A percentile compares a stretch with the other conserved stretches of the same genome.
These are phyloP conservation scores for Opeltia flavorubescens DNA, from an alignment of 495 filamentous ascomycete genomes.

Conservation along the genomic window DNA sequence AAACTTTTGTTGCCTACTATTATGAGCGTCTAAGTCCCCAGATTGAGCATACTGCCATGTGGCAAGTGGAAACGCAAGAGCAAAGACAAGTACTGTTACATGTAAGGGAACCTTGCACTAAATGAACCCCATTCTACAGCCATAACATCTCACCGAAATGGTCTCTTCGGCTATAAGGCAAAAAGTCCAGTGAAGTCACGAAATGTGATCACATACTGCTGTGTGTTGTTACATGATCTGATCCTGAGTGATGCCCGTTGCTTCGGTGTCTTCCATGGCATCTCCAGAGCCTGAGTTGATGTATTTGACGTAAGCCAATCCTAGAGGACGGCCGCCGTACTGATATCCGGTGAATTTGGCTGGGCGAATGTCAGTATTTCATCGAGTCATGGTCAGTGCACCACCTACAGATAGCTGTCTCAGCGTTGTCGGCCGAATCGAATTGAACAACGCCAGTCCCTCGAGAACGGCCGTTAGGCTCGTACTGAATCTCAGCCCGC, in stretches of 20 bases:
- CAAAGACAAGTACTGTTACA: no score
- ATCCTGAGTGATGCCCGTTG: conserved; percentile 76
- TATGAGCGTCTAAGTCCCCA: no score
- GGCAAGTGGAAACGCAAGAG: no score
- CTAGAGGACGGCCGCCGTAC: conserved; percentile 89
- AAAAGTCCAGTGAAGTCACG: no score
- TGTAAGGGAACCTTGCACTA: no score
- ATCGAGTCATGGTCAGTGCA: not conserved
- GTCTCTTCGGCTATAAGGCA: no score
- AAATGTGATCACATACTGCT: no score
- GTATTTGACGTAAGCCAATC: conserved; percentile 86
- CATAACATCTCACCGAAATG: no score
- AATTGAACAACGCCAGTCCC: conserved; percentile 94
- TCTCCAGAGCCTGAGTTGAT: conserved; percentile 49
- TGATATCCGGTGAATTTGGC: conserved; percentile 96
- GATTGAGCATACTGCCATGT: no score
- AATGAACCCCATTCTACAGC: not conserved
- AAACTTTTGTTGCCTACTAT: no score
- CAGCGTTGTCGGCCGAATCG: conserved; percentile 66
- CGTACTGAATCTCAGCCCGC: conserved; percentile 95
- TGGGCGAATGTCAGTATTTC: conserved; percentile 19
- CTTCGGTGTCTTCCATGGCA: conserved; percentile 64
- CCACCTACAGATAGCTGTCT: conserved; percentile 67
- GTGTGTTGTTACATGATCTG: conserved; percentile 72
- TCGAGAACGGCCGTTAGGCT: conserved; percentile 86